Evolutionary conservation across 306 rosid genomes (phyloP).

Genomic region (Mucuna pruriens): DNA sequence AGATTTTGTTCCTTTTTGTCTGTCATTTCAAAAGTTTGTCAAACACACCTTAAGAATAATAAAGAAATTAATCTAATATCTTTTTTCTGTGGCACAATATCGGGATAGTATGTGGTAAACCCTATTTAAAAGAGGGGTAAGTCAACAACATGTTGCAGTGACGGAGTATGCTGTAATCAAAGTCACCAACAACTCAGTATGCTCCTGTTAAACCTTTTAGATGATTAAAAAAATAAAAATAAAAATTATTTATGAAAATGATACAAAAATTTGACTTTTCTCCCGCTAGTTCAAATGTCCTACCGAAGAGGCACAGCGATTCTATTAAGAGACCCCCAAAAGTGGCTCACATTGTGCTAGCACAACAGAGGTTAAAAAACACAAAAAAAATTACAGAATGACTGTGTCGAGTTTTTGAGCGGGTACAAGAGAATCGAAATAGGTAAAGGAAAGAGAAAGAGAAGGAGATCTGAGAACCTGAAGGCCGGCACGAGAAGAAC

Average conservation of each 20-base stretch:
- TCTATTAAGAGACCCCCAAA: not conserved
- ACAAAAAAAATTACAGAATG: not conserved
- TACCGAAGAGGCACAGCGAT: not conserved
- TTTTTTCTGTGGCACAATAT: not conserved
- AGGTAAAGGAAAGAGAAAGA: not conserved
- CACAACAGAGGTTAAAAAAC: not conserved
- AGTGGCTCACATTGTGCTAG: not conserved
- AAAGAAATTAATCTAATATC: not conserved
- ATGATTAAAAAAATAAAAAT: not conserved
- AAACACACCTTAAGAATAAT: not conserved
- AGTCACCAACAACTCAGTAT: not conserved
- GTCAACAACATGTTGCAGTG: no score
- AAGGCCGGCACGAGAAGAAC: slow-evolving; percentile 87
- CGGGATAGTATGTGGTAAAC: not conserved
- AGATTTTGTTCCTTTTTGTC: not conserved
- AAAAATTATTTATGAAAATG: not conserved
- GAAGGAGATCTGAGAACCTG: slow-evolving; percentile 56
- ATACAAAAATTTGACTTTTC: not conserved
- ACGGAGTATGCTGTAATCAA: not conserved
- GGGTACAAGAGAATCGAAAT: not conserved
- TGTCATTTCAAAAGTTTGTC: not conserved
- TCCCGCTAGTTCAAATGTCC: not conserved
- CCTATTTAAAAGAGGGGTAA: not conserved
- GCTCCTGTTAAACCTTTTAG: not conserved
- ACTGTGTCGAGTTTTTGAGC: not conserved